phyloP scores from a whole-genome alignment of 768 basidiomycete species.

The Boletus bicolor region DNA sequence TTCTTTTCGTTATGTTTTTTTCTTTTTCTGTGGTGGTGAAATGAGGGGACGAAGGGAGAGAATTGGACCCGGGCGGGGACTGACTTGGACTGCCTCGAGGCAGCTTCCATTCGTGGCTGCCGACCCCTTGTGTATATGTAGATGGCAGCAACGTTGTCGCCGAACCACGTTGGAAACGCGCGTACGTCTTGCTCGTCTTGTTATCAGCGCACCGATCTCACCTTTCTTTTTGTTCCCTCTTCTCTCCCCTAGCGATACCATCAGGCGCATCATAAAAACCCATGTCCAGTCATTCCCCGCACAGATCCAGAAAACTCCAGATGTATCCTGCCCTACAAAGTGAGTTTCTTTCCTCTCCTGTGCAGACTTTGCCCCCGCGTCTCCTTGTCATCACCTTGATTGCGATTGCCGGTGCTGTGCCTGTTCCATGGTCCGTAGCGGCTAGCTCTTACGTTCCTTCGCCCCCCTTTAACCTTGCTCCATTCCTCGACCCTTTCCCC shows the following conservation, averaged over 20 bases:
- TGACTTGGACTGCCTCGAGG: constrained; percentile 34
- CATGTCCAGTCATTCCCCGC: constrained; percentile 61
- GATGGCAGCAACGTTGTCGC: constrained; percentile 37
- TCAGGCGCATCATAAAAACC: constrained; percentile 13
- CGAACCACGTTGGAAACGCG: constrained; percentile 67
- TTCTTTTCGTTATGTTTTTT: not conserved
- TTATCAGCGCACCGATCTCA: constrained; percentile 34
- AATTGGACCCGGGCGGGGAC: not conserved
- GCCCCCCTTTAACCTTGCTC: not conserved
- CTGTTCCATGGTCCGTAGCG: not conserved
- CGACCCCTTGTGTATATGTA: constrained; percentile 20
- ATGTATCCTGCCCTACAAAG: constrained; percentile 48
- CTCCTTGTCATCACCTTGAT: not conserved
- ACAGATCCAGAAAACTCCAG: constrained; percentile 54
- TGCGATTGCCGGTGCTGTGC: not conserved
- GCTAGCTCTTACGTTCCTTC: not conserved
- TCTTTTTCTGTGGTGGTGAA: not conserved
- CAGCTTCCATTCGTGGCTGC: constrained; percentile 52
- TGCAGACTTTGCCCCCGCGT: not conserved
- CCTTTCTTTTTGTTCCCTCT: constrained; percentile 31
- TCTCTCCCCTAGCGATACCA: not conserved
- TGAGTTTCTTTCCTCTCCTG: constrained; percentile 29
- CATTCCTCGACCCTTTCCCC: not conserved
- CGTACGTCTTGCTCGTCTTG: constrained; percentile 30
- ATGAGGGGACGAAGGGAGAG: not conserved